Evolutionary conservation across 768 basidiomycete genomes (phyloP), one percentile per base, ranked within the genome.

Genomic region (Roridomyces roridus): DNA sequence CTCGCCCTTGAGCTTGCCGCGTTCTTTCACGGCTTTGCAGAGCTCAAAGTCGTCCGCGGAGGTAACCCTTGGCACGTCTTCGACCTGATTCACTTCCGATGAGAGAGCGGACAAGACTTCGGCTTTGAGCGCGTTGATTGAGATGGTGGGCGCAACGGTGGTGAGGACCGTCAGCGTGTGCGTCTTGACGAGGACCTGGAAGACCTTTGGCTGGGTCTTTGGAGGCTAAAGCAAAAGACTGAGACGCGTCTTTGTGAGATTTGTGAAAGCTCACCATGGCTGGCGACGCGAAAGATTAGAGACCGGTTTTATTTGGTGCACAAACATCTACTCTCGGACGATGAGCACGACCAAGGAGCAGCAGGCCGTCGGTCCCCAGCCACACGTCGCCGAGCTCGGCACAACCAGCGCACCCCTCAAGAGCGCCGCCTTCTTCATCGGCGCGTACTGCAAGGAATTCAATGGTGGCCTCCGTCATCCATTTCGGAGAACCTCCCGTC

Each of bases 371-470:
- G 49, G 24, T 26, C 18, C 54, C 31, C 59, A 17, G 21, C 37
- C 42, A 44, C 20, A 85, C 68, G 92, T 98, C 34, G 80, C 85
- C 57, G 97, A 99, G 74, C 74, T 99, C 41, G 96, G 96, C 37
- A 82, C 79, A 40, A 94, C 94, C 1, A 96, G 93, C 63, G 97
- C 88, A 56, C 97, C 96, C 2, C 79, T 98, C 68, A 98, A 98
- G 80, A 92, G 91, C 65, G 94, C 96, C 1, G 90, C 94, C 8
- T 98, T 98, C 85, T 98, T 98, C 78, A 87, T 99, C 71, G 97
- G 94, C 25, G 89, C 91, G 34, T 85, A 93, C 71, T 99, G 96
- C 85, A 94, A 94, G 75, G 92, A 94, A 54, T 96, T 87, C 77
- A 98, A 96, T 77, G 96, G 96, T 98, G 31, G 41, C 45, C 42